These are phyloP conservation scores for Dioscorea zingiberensis DNA, from an alignment of 106 monocot genomes.

Conservation along the genomic window DNA sequence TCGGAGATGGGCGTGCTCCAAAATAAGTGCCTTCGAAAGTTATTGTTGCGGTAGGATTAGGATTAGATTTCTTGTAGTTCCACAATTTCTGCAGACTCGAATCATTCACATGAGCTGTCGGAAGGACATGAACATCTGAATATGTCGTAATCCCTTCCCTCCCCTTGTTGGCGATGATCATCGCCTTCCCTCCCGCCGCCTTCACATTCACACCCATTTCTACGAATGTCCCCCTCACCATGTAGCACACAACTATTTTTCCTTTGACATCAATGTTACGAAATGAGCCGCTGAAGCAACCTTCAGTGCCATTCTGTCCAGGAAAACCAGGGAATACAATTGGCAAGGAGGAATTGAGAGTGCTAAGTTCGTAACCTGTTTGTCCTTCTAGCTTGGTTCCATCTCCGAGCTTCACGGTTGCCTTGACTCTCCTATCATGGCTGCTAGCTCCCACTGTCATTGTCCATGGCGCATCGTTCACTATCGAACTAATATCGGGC, in stretches of 20 bases:
- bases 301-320: neutral
- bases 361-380: neutral
- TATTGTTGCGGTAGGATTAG: neutral
- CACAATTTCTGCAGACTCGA: neutral
- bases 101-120: neutral
- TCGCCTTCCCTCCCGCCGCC: neutral
- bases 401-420: slow-evolving; percentile 10
- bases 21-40: neutral
- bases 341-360: neutral
- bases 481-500: neutral
- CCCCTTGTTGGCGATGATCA: neutral
- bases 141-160: neutral
- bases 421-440: neutral
- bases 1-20: neutral
- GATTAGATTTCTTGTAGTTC: neutral
- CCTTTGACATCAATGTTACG: slow-evolving; percentile 4
- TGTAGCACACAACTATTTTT: neutral
- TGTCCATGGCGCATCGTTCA: slow-evolving; percentile 13
- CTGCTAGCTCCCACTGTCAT: slow-evolving; percentile 13
- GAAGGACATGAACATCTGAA: neutral
- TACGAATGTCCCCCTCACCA: too few relatives aligned
- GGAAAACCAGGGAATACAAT: neutral
- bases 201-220: neutral
- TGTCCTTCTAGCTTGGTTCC: slow-evolving; percentile 2
- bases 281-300: neutral